These are phyloP conservation scores for Trypethelium eluteriae DNA, from an alignment of 495 filamentous ascomycete species.

Conservation along the genomic window DNA sequence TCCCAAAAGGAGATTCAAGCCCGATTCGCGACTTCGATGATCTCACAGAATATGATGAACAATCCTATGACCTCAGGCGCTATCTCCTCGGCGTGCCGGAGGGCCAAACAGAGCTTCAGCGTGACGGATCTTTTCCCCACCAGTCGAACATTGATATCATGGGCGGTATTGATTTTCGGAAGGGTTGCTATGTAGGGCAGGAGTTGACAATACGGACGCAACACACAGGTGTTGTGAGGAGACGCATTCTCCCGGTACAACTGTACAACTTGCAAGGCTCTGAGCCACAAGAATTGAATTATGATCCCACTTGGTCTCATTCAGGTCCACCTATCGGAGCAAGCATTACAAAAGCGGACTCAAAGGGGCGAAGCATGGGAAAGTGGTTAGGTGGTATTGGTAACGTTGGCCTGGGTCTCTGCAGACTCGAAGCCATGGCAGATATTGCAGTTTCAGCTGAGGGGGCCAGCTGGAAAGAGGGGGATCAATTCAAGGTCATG, in stretches of 20 bases:
- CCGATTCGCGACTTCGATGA: conserved; percentile 11
- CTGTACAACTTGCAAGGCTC: conserved; percentile 47
- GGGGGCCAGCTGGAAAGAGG: conserved; percentile 45
- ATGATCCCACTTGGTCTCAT: conserved; percentile 38
- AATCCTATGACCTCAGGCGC: conserved; percentile 58
- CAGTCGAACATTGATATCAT: conserved; percentile 80
- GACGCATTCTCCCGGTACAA: conserved; percentile 76
- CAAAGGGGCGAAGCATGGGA: conserved; percentile 59
- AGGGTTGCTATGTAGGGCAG: conserved; percentile 95
- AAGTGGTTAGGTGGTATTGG: conserved; percentile 70
- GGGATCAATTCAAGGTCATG: conserved; percentile 49
- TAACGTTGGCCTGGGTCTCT: conserved; percentile 82
- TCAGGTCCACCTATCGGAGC: background rate
- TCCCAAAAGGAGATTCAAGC: background rate
- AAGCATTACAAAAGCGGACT: conserved; percentile 16
- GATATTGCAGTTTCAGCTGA: conserved; percentile 59
- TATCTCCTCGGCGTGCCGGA: conserved; percentile 76
- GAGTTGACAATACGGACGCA: conserved; percentile 91
- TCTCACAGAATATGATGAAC: conserved; percentile 28
- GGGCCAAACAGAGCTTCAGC: conserved; percentile 67
- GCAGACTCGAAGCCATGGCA: conserved; percentile 84
- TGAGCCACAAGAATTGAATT: conserved; percentile 39
- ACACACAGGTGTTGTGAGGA: conserved; percentile 87
- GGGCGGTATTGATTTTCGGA: conserved; percentile 79
- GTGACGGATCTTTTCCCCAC: conserved; percentile 62